Percentiles rank a stretch among this genome's conserved stretches.
Conservation (phyloP, 2,329 filamentous ascomycete species). For the Leptographium wingfieldii region DNA sequence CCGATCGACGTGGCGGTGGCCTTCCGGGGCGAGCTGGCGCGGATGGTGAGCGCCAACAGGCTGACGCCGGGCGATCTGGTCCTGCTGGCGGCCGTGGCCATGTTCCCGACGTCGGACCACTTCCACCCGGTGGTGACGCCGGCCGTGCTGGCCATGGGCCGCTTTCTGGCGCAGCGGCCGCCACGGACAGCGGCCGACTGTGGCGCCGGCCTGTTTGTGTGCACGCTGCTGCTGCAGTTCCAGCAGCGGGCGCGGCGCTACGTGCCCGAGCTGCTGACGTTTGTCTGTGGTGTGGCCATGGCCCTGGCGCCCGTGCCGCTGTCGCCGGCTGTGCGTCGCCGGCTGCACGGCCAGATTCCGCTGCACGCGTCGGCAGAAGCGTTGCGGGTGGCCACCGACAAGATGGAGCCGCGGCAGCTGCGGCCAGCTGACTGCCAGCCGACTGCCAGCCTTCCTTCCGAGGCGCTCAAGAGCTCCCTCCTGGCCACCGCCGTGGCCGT, state of each 20-base stretch:
- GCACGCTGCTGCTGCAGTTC: slow-evolving; percentile 68
- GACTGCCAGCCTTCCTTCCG: no score
- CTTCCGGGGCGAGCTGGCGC: slow-evolving; percentile 61
- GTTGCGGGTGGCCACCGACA: slow-evolving; percentile 48
- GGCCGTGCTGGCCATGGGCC: slow-evolving; percentile 69
- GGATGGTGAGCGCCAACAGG: slow-evolving; percentile 24
- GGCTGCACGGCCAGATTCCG: slow-evolving; percentile 16
- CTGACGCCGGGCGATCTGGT: slow-evolving; percentile 57
- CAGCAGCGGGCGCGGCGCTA: slow-evolving; percentile 75
- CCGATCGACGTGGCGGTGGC: slow-evolving; percentile 63
- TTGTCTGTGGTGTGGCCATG: slow-evolving; percentile 60
- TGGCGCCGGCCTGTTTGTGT: slow-evolving; percentile 64
- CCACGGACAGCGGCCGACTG: slow-evolving; percentile 54
- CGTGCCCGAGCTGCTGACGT: slow-evolving; percentile 78
- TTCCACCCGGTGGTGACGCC: slow-evolving; percentile 94
- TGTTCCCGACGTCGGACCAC: slow-evolving; percentile 93
- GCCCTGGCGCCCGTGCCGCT: slow-evolving; percentile 43
- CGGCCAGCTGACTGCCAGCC: slow-evolving; percentile 6
- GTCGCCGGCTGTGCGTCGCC: slow-evolving; percentile 17
- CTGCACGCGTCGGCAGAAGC: background rate
- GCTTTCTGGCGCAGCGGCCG: slow-evolving; percentile 69
- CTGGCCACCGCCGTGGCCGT: slow-evolving; percentile 52
- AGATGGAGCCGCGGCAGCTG: slow-evolving; percentile 5
- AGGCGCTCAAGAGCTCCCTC: slow-evolving; percentile 39
- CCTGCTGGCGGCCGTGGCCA: slow-evolving; percentile 67